These are phyloP conservation scores for Colletotrichum aenigma DNA, from an alignment of 2,329 filamentous ascomycete genomes.

Conservation along the genomic window DNA sequence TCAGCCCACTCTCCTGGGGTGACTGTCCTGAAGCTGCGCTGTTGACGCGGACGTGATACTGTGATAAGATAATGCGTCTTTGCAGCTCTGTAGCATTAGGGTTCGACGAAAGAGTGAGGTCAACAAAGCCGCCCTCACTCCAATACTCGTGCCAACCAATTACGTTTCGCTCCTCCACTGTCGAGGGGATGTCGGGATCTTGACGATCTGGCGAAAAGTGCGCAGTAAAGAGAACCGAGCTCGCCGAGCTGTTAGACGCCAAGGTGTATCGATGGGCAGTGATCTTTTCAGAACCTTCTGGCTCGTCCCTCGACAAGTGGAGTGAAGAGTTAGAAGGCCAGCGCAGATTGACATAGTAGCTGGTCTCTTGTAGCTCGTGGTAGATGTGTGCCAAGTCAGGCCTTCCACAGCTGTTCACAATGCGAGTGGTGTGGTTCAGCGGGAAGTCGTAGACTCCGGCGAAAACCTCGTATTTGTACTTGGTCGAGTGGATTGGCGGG, in stretches of 20 bases:
- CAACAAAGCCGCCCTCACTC: constrained; percentile 44
- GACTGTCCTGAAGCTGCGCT: constrained; percentile 38
- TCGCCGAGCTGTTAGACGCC: not conserved
- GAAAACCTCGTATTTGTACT: constrained; percentile 50
- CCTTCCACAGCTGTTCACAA: constrained; percentile 15
- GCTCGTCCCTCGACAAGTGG: constrained; percentile 12
- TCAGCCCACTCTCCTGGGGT: constrained; percentile 41
- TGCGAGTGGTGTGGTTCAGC: constrained; percentile 39
- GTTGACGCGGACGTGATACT: constrained; percentile 48
- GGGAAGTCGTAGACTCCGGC: constrained; percentile 44
- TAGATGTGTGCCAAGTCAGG: constrained; percentile 32
- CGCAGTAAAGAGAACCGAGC: constrained; percentile 33
- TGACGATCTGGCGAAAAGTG: constrained; percentile 34
- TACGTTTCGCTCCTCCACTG: constrained; percentile 27
- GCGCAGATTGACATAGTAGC: constrained; percentile 42
- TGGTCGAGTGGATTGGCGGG: constrained; percentile 39
- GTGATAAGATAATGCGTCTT: constrained; percentile 46
- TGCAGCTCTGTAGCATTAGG: constrained; percentile 44
- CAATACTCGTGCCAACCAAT: constrained; percentile 39
- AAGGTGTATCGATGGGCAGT: constrained; percentile 38
- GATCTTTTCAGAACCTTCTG: constrained; percentile 23
- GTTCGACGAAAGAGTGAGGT: constrained; percentile 39
- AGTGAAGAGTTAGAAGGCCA: constrained; percentile 30
- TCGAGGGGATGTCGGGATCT: constrained; percentile 25
- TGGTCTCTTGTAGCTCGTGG: constrained; percentile 38